Base-by-base conservation (phyloP, 208 protist genomes). In the Trypanosoma scelopori region DNA sequence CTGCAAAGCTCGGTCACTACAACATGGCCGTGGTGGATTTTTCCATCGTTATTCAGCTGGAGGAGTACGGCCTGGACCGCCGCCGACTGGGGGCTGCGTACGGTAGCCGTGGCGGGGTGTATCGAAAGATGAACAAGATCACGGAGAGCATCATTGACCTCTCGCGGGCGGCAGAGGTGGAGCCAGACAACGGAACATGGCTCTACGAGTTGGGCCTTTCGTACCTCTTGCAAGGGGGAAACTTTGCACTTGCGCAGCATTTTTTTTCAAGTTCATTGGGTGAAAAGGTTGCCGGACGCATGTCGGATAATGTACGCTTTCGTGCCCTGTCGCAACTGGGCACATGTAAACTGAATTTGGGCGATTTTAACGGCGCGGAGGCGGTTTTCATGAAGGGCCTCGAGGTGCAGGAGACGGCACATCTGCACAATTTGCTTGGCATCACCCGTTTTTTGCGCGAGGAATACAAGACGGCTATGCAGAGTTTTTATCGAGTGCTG, bases 161-260 rank as follows among this genome's bases (percentile, higher is more conserved):
- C 25, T 50, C 69, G 16, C 58, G 57, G 5, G 91, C 89, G 16
- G 69, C 84, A 27, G 75, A 92, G 55, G 70, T 91, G 25, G 85
- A 95, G 55, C 78, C 86, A 5, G 86, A 91, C 59, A 97, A 95
- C 67, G 92, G 87, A 9, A 74, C 76, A 5, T 95, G 87, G 87
- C 69, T 81, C 37, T 94, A 83, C 59, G 84, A 96, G 65, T 63
- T 92, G 12, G 88, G 89, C 1, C 61, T 85, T 25, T 73, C 73
- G 27, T 82, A 89, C 65, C 50, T 77, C 3, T 49, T 57, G 35
- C 74, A 80, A 32, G 79, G 81, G 41, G 79, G 79, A 5, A 68
- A 63, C 22, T 55, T 62, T 15, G 71, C 48, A 18, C 55, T 83
- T 4, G 84, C 85, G 1, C 82, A 86, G 59, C 58, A 82, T 15